Evolutionary conservation across 352 stramenopile species (phyloP).

Genomic region (Phytophthora uliginosa): DNA sequence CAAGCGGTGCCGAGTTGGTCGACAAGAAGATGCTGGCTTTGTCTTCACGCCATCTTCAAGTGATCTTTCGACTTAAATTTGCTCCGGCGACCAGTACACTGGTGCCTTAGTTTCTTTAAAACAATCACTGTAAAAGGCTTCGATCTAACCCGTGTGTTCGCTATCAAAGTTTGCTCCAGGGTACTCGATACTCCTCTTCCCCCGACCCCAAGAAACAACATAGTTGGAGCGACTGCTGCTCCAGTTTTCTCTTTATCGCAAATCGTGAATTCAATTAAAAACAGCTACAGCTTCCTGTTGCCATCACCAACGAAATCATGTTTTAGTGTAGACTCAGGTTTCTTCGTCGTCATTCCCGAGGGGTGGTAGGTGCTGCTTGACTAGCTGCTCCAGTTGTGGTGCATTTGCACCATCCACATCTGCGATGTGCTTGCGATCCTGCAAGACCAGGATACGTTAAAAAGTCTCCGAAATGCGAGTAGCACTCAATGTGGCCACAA

Average conservation of each 20-base stretch:
- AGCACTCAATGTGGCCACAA: not conserved
- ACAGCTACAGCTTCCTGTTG: not conserved
- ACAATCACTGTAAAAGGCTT: not conserved
- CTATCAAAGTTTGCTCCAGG: not conserved
- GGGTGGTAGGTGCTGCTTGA: conserved; percentile 71
- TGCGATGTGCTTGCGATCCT: conserved; percentile 70
- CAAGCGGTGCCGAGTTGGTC: conserved; percentile 71
- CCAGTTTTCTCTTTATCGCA: not conserved
- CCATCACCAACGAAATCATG: not conserved
- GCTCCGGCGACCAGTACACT: conserved; percentile 18
- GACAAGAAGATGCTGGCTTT: conserved; percentile 69
- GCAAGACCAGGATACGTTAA: conserved; percentile 1
- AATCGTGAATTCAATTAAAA: not conserved
- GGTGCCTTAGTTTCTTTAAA: conserved; percentile 3
- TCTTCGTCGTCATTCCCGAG: conserved; percentile 67
- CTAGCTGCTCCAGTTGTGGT: conserved; percentile 67
- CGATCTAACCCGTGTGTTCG: conserved; percentile 22
- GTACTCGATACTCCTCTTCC: not conserved
- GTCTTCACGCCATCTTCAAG: conserved; percentile 45
- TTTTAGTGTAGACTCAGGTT: conserved; percentile 19
- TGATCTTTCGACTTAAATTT: conserved; percentile 24
- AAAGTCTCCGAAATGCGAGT: not conserved
- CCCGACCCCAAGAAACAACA: not conserved
- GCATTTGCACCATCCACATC: conserved; percentile 72
- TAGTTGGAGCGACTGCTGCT: not conserved